A percentile compares a stretch with the other conserved stretches of the same genome.
phyloP scores from a whole-genome alignment of 23 red algal genomes.

The Cyanidium caldarium region DNA sequence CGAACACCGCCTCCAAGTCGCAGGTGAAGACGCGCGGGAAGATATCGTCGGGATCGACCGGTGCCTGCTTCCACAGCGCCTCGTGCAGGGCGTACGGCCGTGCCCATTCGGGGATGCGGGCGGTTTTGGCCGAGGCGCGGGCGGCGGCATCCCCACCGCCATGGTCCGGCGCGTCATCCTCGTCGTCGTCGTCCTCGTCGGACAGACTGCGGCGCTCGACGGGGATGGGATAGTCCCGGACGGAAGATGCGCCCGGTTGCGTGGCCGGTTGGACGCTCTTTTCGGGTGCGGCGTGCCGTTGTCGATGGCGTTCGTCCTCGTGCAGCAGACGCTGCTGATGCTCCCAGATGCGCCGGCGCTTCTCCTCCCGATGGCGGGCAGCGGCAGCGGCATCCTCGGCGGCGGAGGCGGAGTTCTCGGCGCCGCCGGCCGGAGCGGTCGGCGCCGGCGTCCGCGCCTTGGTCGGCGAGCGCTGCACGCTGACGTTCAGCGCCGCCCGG shows the following conservation, averaged over 20 bases:
- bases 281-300: no score
- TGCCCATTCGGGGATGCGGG: conserved; percentile 13
- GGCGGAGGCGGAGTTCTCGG: no score
- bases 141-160: conserved; percentile 13
- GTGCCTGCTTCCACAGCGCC: not conserved
- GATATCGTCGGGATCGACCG: conserved; percentile 16
- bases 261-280: no score
- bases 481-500: no score
- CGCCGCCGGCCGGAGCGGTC: no score
- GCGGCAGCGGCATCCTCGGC: not conserved
- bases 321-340: not conserved
- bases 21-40: conserved; percentile 11
- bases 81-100: conserved; percentile 3
- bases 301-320: not conserved
- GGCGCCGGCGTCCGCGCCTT: no score
- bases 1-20: conserved; percentile 17
- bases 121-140: not conserved
- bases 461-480: no score
- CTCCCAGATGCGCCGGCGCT: not conserved
- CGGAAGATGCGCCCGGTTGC: no score
- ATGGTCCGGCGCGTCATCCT: not conserved
- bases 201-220: no score
- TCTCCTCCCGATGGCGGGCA: not conserved
- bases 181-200: no score
- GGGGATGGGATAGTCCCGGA: no score